Evolutionary conservation across 2,329 filamentous ascomycete species (phyloP), one percentile per base, ranked within the genome.

Genomic region (Trichoderma breve): DNA sequence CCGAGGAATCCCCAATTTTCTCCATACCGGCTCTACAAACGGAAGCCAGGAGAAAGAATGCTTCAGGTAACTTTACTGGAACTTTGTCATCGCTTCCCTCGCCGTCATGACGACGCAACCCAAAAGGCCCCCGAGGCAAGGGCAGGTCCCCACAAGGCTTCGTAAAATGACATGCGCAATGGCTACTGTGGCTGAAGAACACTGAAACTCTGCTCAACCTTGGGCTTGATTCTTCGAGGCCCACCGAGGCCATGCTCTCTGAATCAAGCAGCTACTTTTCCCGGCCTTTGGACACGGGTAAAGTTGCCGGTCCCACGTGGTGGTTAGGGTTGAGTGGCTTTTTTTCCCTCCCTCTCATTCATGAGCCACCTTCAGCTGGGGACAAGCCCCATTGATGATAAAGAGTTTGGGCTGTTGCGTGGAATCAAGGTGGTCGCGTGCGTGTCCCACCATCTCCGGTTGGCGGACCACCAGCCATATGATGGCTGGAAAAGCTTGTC

Each of bases 81-180:
- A 65, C 62, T n/a, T 32, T 65, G 30, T 51, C 36, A 53, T 65
- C 8, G 28, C n/a, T 21, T 34, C 34, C 62, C 43, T 32, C 14
- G 32, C 26, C 62, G 62, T 65, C 62, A 65, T 65, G 26, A 9
- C 39, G 51, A 65, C 62, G 62, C 62, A 65, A 65, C 15, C 28
- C 28, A 30, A 30, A 21, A 12, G 24, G 5, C 3, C 53, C n/a
- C 30, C 60, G 43, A 9, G 8, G 39, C 18, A n/a, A 5, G 24
- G 24, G 24, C 24, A 18, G 39, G 15, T 18, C 43, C 43, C 43
- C n/a, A 51, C 43, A 51, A 51, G n/a, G 8, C 8, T 21, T 12
- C 43, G 43, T 24, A 24, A 39, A 60, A 34, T 60, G 14, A 30
- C 55, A 34, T 26, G 18, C 28, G 43, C 63, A 43, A 34, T 26